Evolutionary conservation across 2,329 filamentous ascomycete genomes (phyloP).

Genomic region (Colletotrichum sansevieriae): DNA sequence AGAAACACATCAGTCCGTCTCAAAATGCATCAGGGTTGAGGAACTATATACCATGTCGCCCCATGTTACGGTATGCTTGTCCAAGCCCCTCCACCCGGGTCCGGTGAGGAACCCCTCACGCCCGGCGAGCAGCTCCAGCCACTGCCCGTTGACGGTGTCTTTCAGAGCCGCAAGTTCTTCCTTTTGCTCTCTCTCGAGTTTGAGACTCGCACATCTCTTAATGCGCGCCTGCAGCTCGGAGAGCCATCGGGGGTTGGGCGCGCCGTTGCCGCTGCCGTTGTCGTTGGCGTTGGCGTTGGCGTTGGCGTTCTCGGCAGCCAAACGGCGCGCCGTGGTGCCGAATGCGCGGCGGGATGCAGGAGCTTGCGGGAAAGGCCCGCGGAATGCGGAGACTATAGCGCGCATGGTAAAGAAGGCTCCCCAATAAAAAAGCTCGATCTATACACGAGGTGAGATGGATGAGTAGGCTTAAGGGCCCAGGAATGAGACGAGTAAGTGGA

Average conservation of each 20-base stretch:
- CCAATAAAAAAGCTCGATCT: too few relatives aligned
- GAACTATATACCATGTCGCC: slow-evolving; percentile 78
- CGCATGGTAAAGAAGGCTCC: slow-evolving; percentile 12
- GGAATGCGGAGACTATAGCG: slow-evolving; percentile 6
- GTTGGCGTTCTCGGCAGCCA: not conserved
- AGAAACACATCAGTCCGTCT: not conserved
- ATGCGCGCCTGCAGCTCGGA: slow-evolving; percentile 46
- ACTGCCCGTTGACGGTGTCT: slow-evolving; percentile 57
- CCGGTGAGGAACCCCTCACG: slow-evolving; percentile 81
- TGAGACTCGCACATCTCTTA: slow-evolving; percentile 21
- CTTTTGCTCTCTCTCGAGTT: slow-evolving; percentile 7
- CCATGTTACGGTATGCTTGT: slow-evolving; percentile 79
- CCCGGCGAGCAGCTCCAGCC: slow-evolving; percentile 79
- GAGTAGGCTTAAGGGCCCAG: not conserved
- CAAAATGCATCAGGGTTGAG: not conserved
- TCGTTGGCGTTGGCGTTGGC: too few relatives aligned
- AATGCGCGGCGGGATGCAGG: slow-evolving; percentile 15
- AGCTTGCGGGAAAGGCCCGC: not conserved
- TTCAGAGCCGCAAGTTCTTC: slow-evolving; percentile 25
- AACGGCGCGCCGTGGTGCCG: slow-evolving; percentile 12
- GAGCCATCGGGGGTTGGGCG: slow-evolving; percentile 46
- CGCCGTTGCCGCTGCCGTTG: not conserved
- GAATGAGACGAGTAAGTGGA: not conserved
- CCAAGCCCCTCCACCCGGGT: slow-evolving; percentile 69
- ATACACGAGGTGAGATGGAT: too few relatives aligned